Base-by-base conservation (phyloP, 1,284 basidiomycete genomes). In the Apiotrichum gamsii region DNA sequence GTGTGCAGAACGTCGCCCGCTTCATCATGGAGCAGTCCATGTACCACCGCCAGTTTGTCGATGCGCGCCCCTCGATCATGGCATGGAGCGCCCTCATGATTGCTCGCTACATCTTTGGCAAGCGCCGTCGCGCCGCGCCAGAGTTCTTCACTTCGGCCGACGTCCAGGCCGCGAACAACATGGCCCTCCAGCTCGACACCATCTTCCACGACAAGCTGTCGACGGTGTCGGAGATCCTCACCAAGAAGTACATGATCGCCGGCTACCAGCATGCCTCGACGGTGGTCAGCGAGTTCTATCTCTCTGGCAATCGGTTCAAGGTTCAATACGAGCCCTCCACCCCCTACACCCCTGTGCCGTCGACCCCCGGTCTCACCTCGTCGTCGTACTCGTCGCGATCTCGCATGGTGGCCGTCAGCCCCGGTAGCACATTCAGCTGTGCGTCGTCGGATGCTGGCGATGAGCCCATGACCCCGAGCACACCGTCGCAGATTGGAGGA, bases 11-110 rank as follows among this genome's bases (percentile, higher is more conserved):
- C 66, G 83, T 96, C 54, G 90, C 95, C 2, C 85, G 95, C 37
- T 98, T 97, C 77, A 75, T 98, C 62, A 95, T 98, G 89, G 95
- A 98, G 75, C 86, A 94, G 60, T 96, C 93, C 32, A 80, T 98
- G 40, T 98, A 96, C 78, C 87, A 96, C 72, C 84, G 90, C 56
- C 90, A 96, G 68, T 98, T 95, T 72, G 80, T 96, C 70, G 82
- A 84, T 60, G 84, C 84, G 62, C 77, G 82, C 15, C 84, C 94
- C 0, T 94, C 90, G 1, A 79, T 85, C 28, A 84, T 97, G 61
- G 93, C 95, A 18, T 76, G 83, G 19, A 95, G 87, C 42, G 82
- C 91, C 15, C 76, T 98, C 56, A 84, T 89, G 13, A 80, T 98
- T 29, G 88, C 94, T 4, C 84, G 91, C 35, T 87, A 82, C 75